Percentiles rank a stretch among this genome's conserved stretches.
Evolutionary conservation across 805 yeast genomes (phyloP).

Genomic region (Saturnispora hagleri): DNA sequence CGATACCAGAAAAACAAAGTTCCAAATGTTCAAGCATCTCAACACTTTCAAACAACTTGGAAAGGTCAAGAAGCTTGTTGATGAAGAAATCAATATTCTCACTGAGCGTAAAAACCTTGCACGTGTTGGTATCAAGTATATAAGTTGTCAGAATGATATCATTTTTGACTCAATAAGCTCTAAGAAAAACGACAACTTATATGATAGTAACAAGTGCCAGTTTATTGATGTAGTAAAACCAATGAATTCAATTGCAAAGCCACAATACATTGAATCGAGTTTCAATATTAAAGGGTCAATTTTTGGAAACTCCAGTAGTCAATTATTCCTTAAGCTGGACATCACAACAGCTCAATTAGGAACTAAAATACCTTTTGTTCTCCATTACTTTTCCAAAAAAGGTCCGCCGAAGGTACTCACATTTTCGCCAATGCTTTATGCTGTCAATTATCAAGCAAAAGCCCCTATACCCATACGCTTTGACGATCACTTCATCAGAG

Average conservation of each 20-base stretch:
- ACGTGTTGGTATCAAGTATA: background rate
- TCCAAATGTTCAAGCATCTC: background rate
- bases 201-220: background rate
- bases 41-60: background rate
- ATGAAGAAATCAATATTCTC: background rate
- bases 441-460: conserved; percentile 1
- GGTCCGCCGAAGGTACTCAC: background rate
- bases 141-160: conserved; percentile 1
- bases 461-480: conserved; percentile 3
- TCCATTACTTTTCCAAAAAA: background rate
- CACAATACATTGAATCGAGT: background rate
- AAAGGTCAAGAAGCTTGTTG: background rate
- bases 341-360: background rate
- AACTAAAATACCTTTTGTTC: background rate
- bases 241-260: background rate
- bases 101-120: background rate
- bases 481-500: background rate
- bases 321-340: background rate
- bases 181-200: background rate
- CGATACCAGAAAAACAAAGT: background rate
- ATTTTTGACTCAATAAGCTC: background rate
- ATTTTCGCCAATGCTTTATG: background rate
- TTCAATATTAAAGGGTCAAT: background rate
- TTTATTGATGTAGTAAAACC: background rate
- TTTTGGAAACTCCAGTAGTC: background rate